Evolutionary conservation across 768 basidiomycete species (phyloP).

Genomic region (Kwoniella mangroviensis): DNA sequence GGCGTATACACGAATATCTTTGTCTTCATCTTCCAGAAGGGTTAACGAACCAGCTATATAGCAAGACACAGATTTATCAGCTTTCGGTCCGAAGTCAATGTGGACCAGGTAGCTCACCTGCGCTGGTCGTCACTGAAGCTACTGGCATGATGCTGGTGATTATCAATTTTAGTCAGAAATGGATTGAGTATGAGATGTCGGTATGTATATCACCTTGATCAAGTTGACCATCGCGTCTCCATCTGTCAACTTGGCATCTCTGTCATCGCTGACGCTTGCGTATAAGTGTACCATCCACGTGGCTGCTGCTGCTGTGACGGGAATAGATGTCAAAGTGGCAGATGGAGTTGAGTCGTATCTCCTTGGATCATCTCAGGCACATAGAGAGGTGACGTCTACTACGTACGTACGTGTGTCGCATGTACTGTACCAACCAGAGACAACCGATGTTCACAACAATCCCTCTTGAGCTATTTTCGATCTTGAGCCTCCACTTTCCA

Average conservation of each 20-base stretch:
- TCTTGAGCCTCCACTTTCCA: constrained; percentile 7
- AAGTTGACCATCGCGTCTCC: constrained; percentile 15
- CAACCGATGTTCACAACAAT: neutral
- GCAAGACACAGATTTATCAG: neutral
- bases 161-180: too few species aligned
- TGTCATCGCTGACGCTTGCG: constrained; percentile 23
- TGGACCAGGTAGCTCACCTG: constrained; percentile 37
- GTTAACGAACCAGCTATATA: constrained; percentile 83
- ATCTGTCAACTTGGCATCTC: neutral
- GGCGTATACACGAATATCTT: constrained; percentile 89
- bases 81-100: too few species aligned
- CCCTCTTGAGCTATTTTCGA: constrained; percentile 3
- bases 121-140: constrained; percentile 47
- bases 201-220: neutral
- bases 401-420: neutral
- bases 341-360: neutral
- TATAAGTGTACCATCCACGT: neutral
- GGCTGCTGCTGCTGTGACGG: neutral
- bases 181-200: neutral
- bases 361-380: neutral
- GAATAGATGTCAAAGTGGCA: neutral
- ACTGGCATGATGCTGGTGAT: constrained; percentile 34
- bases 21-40: constrained; percentile 77
- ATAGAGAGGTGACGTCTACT: neutral
- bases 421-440: constrained; percentile 3